These are phyloP conservation scores for Kodamaea anthophila DNA, from an alignment of 1,139 yeast genomes.

Conservation along the genomic window DNA sequence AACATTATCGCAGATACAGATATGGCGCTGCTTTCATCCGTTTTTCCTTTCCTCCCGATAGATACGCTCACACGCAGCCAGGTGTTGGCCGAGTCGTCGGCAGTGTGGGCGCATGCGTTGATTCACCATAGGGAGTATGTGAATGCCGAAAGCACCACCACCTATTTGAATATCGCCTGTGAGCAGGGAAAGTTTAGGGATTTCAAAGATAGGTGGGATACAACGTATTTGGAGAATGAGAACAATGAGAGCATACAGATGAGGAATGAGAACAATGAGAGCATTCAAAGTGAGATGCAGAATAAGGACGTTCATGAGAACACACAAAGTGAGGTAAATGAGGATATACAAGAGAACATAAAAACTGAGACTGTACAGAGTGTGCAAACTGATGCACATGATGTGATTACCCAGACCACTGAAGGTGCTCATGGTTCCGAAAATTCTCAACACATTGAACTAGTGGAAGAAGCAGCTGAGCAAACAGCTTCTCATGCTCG, in stretches of 20 bases:
- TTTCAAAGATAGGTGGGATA: constrained; percentile 46
- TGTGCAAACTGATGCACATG: no score
- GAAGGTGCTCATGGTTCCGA: not conserved
- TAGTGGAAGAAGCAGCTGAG: constrained; percentile 2
- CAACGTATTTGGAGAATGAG: constrained; percentile 30
- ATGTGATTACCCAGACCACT: not conserved
- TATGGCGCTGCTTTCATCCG: constrained; percentile 18
- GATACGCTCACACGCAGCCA: constrained; percentile 37
- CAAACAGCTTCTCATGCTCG: constrained; percentile 5
- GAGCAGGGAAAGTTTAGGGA: constrained; percentile 41
- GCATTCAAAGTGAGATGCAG: no score
- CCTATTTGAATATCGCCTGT: constrained; percentile 52
- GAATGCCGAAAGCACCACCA: constrained; percentile 36
- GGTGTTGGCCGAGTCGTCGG: constrained; percentile 69
- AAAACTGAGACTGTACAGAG: no score
- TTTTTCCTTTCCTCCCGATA: constrained; percentile 67
- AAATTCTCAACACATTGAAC: not conserved
- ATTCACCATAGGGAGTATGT: constrained; percentile 38
- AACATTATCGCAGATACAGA: constrained; percentile 32
- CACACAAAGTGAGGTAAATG: no score
- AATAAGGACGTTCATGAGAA: no score
- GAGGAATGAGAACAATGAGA: not conserved
- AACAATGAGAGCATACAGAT: not conserved
- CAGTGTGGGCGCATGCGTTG: constrained; percentile 59
- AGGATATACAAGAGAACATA: no score